A percentile compares a stretch with the other conserved stretches of the same genome.
phyloP scores from a whole-genome alignment of 306 rosid species.

The Prunus davidiana region DNA sequence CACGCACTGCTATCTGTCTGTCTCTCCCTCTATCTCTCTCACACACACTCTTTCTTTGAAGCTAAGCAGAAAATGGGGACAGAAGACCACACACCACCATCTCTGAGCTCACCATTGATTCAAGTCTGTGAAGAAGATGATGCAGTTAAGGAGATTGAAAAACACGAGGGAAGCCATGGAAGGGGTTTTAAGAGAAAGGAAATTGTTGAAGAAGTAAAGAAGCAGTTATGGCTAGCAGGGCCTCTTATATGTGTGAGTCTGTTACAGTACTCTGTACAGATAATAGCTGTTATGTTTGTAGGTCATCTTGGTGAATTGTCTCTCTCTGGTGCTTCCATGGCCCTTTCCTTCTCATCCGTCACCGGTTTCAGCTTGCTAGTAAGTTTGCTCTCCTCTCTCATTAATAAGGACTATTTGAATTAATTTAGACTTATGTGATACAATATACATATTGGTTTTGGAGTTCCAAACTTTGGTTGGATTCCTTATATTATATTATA shows the following conservation, averaged over 20 bases:
- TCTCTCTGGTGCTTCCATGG: constrained; percentile 73
- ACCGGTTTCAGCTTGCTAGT: constrained; percentile 77
- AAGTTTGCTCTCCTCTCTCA: constrained; percentile 19
- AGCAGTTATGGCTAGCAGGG: constrained; percentile 87
- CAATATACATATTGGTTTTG: too few species aligned
- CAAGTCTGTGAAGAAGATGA: constrained; percentile 30
- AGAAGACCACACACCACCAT: constrained; percentile 18
- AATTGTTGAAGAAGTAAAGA: constrained; percentile 50
- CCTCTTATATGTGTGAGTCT: constrained; percentile 51
- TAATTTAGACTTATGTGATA: too few species aligned
- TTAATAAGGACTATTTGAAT: background rate
- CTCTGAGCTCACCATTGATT: constrained; percentile 39
- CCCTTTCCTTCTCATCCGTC: constrained; percentile 64
- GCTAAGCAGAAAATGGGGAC: constrained; percentile 34
- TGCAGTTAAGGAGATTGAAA: constrained; percentile 8
- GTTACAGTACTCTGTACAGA: constrained; percentile 45
- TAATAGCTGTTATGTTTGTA: constrained; percentile 72
- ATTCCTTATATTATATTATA: too few species aligned
- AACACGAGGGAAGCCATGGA: background rate
- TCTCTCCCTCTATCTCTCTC: background rate
- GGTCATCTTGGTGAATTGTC: constrained; percentile 66
- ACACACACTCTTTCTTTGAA: background rate
- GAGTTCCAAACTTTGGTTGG: too few species aligned
- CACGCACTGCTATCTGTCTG: background rate
- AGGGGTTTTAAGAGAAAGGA: constrained; percentile 12